phyloP scores from a whole-genome alignment of 768 basidiomycete genomes.

The Podaxis mareebaensis region DNA sequence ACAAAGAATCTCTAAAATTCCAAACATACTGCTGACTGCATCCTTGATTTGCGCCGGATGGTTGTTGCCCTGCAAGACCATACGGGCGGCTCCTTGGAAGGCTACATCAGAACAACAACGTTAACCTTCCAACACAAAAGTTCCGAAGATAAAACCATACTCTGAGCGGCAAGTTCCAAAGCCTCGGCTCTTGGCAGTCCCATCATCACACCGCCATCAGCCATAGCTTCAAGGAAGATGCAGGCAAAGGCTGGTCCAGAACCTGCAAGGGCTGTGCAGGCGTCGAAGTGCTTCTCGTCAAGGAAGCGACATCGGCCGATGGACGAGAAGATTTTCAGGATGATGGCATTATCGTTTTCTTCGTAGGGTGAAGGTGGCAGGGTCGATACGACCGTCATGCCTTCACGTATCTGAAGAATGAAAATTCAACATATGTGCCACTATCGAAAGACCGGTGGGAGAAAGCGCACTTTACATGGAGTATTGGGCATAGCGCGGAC shows the following conservation, averaged over 20 bases:
- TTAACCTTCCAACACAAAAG: neutral
- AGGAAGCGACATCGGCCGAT: constrained; percentile 95
- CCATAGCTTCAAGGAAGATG: constrained; percentile 97
- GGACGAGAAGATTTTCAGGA: constrained; percentile 94
- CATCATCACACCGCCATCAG: constrained; percentile 99
- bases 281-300: constrained; percentile 98
- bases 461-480: constrained; percentile 77
- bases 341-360: constrained; percentile 68
- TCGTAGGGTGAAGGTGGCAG: constrained; percentile 52
- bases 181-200: constrained; percentile 93
- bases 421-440: neutral
- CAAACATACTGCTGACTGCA: constrained; percentile 85
- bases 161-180: constrained; percentile 92
- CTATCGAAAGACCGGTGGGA: neutral
- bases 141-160: constrained; percentile 43
- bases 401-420: constrained; percentile 86
- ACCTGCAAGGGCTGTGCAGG: constrained; percentile 94
- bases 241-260: constrained; percentile 97
- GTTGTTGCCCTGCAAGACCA: constrained; percentile 84
- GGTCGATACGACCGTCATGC: constrained; percentile 93
- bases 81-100: constrained; percentile 93
- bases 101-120: constrained; percentile 47
- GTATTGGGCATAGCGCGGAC: constrained; percentile 99
- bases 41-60: constrained; percentile 98
- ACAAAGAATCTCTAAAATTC: neutral